Evolutionary conservation across 129 eudicot genomes (phyloP), one percentile per base, ranked within the genome.

Genomic region (Artemisia argyi): DNA sequence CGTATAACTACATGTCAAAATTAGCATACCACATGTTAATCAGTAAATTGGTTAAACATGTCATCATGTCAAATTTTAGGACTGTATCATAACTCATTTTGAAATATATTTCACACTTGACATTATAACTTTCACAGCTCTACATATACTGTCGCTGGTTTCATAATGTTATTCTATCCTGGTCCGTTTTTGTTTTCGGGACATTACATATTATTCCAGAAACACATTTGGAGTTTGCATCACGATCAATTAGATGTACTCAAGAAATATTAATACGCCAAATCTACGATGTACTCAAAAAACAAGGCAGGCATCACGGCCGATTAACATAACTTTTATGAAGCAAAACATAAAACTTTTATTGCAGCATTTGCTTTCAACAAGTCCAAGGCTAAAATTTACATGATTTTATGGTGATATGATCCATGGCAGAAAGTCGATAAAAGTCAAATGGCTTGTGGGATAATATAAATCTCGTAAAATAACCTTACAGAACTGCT

Each of bases 401-500:
- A 69, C 65, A 76, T 58, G 69, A 42, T 48, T 50, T 66, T 76
- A 66, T 57, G 68, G 26, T n/a, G 14, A 18, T 1, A 35, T 35
- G 71, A 74, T 74, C 73, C 79, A 65, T 20, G 51, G 35, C 19
- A 24, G 10, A 15, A 75, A 66, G 73, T 63, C 67, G 69, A 77
- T 16, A 61, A 2, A 68, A 73, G 66, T 60, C 51, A 13, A 69
- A 26, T 42, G 53, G 22, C 51, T 49, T 30, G 35, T 35, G 32
- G 70, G 66, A 74, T 46, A 69, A 46, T 68, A 54, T 26, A 5
- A 1, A 66, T 35, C 10, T 15, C 11, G 14, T 19, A 4, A 7
- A 11, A 8, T 10, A 32, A 57, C 71, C 73, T 76, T 64, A 88
- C 47, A 68, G 49, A 51, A 88, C 95, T 17, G 85, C 82, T 65